Evolutionary conservation across 805 yeast genomes (phyloP), one percentile per base, ranked within the genome.

Genomic region (Candida boidinii): DNA sequence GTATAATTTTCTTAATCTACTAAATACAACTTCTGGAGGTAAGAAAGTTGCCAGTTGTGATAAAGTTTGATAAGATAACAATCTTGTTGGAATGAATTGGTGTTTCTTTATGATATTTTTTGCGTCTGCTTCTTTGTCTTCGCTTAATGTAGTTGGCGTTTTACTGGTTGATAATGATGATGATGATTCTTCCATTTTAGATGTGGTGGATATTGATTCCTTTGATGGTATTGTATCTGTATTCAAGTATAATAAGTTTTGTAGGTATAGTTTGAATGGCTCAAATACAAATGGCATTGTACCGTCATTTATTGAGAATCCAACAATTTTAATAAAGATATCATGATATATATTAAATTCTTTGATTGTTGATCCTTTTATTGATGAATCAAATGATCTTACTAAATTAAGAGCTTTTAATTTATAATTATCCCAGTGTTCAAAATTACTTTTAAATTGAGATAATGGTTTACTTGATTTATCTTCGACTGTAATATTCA

Each of bases 1-100:
- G 45, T 79, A 88, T 9, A 88, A 65, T 43, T 73, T 75, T 28
- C 73, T 63, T 33, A 82, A 48, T 27, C 70, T 66, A 4, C 70
- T 58, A 16, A 59, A 60, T 0, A 73, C 56, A 4, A 71, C 41
- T 19, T 60, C 67, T 2, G 54, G 46, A 1, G 62, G 61, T 1
- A 68, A 35, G 10, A 62, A 42, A 1, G 63, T 48, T 2, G 68
- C 50, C 15, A 71, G 34, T 27, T 59, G 55, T 0, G 76, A 44
- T 5, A 69, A 42, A 5, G 45, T 25, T 5, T 44, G 57, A 42
- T 57, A 54, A 39, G 59, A 56, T 24, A 76, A 46, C 13, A 73
- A 43, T 38, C 62, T 58, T 4, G 75, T 43, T 31, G 44, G 38
- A 22, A 44, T 29, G 25, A 44, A 33, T 17, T 30, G 32, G 5